Percentiles rank a stretch among this genome's conserved stretches.
These are phyloP conservation scores for Zymoseptoria ardabiliae DNA, from an alignment of 2,329 filamentous ascomycete species.

Conservation along the genomic window DNA sequence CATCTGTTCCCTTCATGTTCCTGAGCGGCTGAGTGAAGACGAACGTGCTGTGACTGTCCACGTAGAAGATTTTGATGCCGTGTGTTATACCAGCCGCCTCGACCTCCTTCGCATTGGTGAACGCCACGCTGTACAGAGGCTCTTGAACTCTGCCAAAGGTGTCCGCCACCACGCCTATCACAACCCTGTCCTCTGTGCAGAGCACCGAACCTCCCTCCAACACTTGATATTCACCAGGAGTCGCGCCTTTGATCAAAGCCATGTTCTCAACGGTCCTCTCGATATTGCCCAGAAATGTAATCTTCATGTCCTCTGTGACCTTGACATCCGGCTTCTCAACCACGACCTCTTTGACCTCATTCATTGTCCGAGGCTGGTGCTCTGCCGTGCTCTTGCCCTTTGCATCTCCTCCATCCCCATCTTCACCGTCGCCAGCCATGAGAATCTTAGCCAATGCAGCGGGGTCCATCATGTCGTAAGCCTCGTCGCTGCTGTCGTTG, in stretches of 20 bases:
- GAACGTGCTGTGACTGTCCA: conserved; percentile 67
- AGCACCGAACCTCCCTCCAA: conserved; percentile 78
- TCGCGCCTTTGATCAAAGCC: conserved; percentile 69
- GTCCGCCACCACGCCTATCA: conserved; percentile 75
- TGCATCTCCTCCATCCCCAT: conserved; percentile 65
- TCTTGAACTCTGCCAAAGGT: conserved; percentile 78
- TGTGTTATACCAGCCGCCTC: conserved; percentile 57
- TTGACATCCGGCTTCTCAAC: conserved; percentile 63
- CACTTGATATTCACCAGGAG: conserved; percentile 74
- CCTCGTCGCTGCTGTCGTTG: conserved; percentile 52
- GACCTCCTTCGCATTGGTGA: conserved; percentile 62
- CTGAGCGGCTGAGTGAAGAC: conserved; percentile 82
- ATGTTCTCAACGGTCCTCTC: conserved; percentile 72
- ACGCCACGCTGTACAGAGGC: conserved; percentile 77
- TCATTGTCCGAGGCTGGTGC: conserved; percentile 63
- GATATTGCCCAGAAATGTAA: conserved; percentile 67
- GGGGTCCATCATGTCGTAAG: conserved; percentile 66
- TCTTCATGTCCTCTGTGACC: conserved; percentile 69
- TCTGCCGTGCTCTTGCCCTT: conserved; percentile 37
- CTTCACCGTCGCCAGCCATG: conserved; percentile 74
- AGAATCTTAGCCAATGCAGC: conserved; percentile 78
- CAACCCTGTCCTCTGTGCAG: conserved; percentile 64
- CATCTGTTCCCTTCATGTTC: conserved; percentile 78
- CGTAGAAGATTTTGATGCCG: conserved; percentile 70
- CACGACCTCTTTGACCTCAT: conserved; percentile 56